Conservation (phyloP, 495 filamentous ascomycete genomes). For the Penicillium coffeae region DNA sequence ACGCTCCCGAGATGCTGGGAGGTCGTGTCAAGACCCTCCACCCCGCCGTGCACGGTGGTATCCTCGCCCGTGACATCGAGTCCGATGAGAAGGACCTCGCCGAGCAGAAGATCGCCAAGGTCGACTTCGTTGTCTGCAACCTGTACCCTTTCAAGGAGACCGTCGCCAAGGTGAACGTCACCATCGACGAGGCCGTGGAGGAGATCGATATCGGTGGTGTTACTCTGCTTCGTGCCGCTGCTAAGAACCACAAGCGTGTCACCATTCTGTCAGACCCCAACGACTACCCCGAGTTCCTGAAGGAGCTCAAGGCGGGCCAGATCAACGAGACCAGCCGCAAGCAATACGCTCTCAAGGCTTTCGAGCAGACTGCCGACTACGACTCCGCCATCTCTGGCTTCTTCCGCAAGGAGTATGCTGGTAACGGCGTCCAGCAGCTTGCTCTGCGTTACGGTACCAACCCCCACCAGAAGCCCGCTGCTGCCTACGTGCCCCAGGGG, state of each 20-base stretch:
- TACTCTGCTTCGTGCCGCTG: conserved; percentile 90
- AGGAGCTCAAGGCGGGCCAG: conserved; percentile 82
- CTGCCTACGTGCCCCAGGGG: conserved; percentile 68
- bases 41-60: conserved; percentile 89
- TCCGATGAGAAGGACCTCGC: conserved; percentile 95
- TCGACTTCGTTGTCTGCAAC: conserved; percentile 98
- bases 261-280: conserved; percentile 90
- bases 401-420: conserved; percentile 94
- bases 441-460: conserved; percentile 92
- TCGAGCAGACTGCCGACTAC: conserved; percentile 98
- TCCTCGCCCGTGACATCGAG: conserved; percentile 86
- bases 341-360: conserved; percentile 89
- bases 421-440: conserved; percentile 75
- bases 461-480: conserved; percentile 94
- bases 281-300: conserved; percentile 91
- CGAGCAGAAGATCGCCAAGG: conserved; percentile 94
- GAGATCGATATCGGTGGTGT: conserved; percentile 98
- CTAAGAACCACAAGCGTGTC: conserved; percentile 94
- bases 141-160: conserved; percentile 98
- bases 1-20: conserved; percentile 96
- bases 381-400: conserved; percentile 91
- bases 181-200: conserved; percentile 91
- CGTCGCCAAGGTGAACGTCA: conserved; percentile 92
- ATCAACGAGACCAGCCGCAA: conserved; percentile 79
- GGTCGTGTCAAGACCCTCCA: conserved; percentile 97